A percentile compares a stretch with the other conserved stretches of the same genome.
phyloP scores from a whole-genome alignment of 1,139 yeast species.

The Sugiyamaella neomexicana region DNA sequence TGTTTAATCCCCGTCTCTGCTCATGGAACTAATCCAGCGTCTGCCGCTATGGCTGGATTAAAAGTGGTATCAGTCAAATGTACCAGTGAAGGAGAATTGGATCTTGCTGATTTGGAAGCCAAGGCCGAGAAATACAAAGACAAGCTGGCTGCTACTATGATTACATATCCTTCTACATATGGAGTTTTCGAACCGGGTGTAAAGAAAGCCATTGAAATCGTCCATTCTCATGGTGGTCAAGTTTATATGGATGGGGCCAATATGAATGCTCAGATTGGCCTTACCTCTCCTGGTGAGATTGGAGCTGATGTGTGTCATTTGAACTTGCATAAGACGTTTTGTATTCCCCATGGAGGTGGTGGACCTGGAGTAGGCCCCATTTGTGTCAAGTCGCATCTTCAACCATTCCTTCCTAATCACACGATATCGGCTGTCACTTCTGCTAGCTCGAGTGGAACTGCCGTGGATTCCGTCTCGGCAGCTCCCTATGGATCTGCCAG shows the following conservation, averaged over 20 bases:
- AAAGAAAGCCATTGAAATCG: constrained; percentile 75
- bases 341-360: constrained; percentile 99
- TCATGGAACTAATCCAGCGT: constrained; percentile 98
- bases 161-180: constrained; percentile 95
- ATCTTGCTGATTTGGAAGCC: constrained; percentile 66
- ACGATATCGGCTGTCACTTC: constrained; percentile 54
- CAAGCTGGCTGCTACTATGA: constrained; percentile 86
- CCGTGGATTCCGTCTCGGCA: constrained; percentile 76
- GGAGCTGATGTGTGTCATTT: constrained; percentile 99
- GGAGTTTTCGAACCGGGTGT: constrained; percentile 95
- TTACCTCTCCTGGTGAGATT: constrained; percentile 94
- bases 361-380: constrained; percentile 99
- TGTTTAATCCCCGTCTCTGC: constrained; percentile 97
- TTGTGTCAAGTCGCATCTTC: constrained; percentile 82
- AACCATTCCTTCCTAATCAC: constrained; percentile 82
- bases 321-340: constrained; percentile 94
- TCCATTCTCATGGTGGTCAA: constrained; percentile 87
- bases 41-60: constrained; percentile 96
- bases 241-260: constrained; percentile 98
- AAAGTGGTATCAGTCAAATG: constrained; percentile 93
- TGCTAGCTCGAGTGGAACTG: constrained; percentile 32
- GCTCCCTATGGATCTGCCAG: constrained; percentile 97
- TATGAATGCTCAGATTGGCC: constrained; percentile 98
- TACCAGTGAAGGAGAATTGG: constrained; percentile 79
- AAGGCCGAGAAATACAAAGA: constrained; percentile 73